Conservation (phyloP, 169 alveolate genomes). For the Eimeria mitis region DNA sequence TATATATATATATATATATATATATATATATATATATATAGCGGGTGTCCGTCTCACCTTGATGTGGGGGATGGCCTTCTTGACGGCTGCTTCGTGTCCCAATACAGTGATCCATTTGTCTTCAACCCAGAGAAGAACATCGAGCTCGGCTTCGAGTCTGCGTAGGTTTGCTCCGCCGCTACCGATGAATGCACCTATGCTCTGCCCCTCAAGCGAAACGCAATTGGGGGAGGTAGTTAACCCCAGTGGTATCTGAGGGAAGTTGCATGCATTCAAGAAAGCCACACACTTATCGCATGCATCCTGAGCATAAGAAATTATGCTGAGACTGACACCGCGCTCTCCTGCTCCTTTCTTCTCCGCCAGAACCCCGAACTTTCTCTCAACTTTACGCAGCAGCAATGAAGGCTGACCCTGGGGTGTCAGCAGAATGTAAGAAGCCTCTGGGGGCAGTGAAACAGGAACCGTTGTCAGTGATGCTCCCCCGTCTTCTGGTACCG, state of each 20-base stretch:
- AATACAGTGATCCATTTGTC: constrained; percentile 72
- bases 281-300: constrained; percentile 63
- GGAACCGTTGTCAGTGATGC: constrained; percentile 3
- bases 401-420: constrained; percentile 72
- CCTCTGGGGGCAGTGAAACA: constrained; percentile 20
- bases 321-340: constrained; percentile 48
- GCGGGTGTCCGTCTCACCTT: constrained; percentile 44
- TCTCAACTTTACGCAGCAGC: constrained; percentile 77
- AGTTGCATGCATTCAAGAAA: constrained; percentile 61
- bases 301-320: constrained; percentile 2
- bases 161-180: constrained; percentile 76
- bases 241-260: constrained; percentile 39
- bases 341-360: constrained; percentile 70
- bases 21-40: background rate
- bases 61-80: constrained; percentile 68
- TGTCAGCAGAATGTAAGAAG: constrained; percentile 39
- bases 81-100: constrained; percentile 61
- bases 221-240: constrained; percentile 47
- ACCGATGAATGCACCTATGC: constrained; percentile 77
- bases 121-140: constrained; percentile 79
- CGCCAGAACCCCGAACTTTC: constrained; percentile 43
- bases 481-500: background rate
- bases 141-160: constrained; percentile 70
- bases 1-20: background rate
- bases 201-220: constrained; percentile 51